These are phyloP conservation scores for Fusarium keratoplasticum DNA, from an alignment of 2,329 filamentous ascomycete species.

Conservation along the genomic window DNA sequence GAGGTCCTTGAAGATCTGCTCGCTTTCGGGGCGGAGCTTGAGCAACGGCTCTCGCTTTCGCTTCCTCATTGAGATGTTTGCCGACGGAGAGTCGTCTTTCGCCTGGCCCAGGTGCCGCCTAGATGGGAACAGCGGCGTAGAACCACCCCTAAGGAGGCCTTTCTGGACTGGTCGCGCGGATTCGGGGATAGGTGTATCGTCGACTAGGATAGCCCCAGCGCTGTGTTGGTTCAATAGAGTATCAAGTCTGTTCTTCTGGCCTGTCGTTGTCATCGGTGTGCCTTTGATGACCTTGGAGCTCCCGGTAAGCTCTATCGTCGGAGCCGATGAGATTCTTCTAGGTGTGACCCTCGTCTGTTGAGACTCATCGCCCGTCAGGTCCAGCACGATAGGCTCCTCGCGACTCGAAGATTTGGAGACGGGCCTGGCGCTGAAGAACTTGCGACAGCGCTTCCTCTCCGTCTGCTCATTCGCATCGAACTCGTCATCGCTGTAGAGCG, in stretches of 20 bases:
- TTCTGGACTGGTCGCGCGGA: conserved; percentile 32
- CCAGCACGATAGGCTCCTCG: conserved; percentile 22
- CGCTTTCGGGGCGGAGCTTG: conserved; percentile 61
- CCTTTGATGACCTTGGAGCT: conserved; percentile 42
- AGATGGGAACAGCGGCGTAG: conserved; percentile 45
- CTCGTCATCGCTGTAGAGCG: conserved; percentile 49
- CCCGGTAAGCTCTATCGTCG: conserved; percentile 17
- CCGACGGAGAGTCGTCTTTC: conserved; percentile 41
- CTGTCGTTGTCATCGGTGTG: conserved; percentile 43
- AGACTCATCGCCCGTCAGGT: conserved; percentile 32
- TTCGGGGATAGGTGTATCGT: conserved; percentile 47
- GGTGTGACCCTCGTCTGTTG: conserved; percentile 27
- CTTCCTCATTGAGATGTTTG: conserved; percentile 52
- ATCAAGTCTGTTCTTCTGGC: conserved; percentile 35
- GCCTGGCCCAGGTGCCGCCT: conserved; percentile 13
- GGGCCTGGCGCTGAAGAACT: conserved; percentile 43
- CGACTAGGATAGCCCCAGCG: conserved; percentile 36
- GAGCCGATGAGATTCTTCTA: conserved; percentile 32
- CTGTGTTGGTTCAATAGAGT: conserved; percentile 32
- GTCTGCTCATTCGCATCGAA: conserved; percentile 48
- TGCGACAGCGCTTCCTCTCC: conserved; percentile 45
- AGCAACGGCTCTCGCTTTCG: conserved; percentile 58
- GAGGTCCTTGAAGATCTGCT: conserved; percentile 71
- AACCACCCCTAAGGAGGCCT: conserved; percentile 42
- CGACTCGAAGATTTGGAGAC: not conserved